Evolutionary conservation across 441 rosid genomes (phyloP).

Genomic region (Populus hybrid): DNA sequence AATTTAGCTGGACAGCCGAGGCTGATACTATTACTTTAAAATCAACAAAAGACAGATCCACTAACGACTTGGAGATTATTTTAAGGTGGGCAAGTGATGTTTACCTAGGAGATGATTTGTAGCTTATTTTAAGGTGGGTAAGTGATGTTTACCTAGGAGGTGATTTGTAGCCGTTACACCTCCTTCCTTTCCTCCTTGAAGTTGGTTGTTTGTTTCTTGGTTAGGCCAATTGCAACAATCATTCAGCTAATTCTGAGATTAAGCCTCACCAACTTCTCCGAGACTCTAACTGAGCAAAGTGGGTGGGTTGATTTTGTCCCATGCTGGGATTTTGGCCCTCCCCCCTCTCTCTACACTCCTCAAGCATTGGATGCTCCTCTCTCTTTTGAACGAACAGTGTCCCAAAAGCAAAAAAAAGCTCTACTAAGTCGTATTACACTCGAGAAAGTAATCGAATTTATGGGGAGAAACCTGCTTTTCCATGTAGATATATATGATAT

Average conservation of each 20-base stretch:
- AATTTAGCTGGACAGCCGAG: conserved; percentile 11
- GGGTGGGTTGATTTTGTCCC: conserved; percentile 4
- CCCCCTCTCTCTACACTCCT: conserved; percentile 11
- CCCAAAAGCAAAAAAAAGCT: neutral
- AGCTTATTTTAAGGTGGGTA: neutral
- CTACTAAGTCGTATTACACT: neutral
- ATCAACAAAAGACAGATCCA: neutral
- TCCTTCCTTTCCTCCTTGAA: neutral
- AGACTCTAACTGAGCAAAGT: neutral
- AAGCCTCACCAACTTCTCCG: neutral
- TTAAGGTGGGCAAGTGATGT: neutral
- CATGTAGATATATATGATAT: neutral
- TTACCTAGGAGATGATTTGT: neutral
- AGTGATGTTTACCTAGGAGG: neutral
- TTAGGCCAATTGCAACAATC: conserved; percentile 3
- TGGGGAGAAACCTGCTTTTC: conserved; percentile 7
- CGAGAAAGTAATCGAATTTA: conserved; percentile 6
- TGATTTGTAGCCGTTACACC: neutral
- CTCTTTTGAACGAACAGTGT: neutral
- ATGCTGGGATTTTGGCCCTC: neutral
- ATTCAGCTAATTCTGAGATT: neutral
- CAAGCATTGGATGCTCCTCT: conserved; percentile 28
- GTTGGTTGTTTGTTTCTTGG: neutral
- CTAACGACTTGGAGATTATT: neutral
- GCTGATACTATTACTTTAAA: neutral